Conservation (phyloP, 75 land plant species). For the Larix kaempferi region DNA sequence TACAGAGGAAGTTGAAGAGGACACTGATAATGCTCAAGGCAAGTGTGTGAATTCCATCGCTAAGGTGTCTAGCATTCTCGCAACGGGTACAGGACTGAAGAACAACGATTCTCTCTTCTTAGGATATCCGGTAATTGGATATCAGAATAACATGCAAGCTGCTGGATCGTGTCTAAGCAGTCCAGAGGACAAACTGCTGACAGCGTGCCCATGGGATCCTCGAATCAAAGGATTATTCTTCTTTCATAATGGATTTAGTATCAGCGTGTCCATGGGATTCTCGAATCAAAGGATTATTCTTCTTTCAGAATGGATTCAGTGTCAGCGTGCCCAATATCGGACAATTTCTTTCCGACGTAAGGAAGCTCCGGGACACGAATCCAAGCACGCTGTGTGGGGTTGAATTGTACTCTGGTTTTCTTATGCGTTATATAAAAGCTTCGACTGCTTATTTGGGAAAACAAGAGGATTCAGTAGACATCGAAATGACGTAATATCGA, state of each 20-base stretch:
- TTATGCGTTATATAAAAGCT: conserved; percentile 16
- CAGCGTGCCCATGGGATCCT: conserved; percentile 28
- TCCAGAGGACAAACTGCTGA: neutral
- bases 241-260: conserved; percentile 16
- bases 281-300: too few relatives aligned
- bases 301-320: too few relatives aligned
- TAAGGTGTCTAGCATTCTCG: conserved; percentile 14
- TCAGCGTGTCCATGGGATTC: too few relatives aligned
- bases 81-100: conserved; percentile 38
- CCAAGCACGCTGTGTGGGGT: conserved; percentile 29
- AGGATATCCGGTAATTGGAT: conserved; percentile 69
- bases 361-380: conserved; percentile 15
- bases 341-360: conserved; percentile 15
- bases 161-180: conserved; percentile 15
- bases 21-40: conserved; percentile 21
- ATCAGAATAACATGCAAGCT: conserved; percentile 33
- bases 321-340: neutral
- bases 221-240: conserved; percentile 18
- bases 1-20: conserved; percentile 58
- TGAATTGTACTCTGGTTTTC: conserved; percentile 24
- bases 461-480: conserved; percentile 48
- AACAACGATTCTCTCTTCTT: conserved; percentile 40
- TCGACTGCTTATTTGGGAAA: conserved; percentile 67
- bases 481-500: conserved; percentile 71
- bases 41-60: conserved; percentile 34